A percentile compares a stretch with the other conserved stretches of the same genome.
phyloP scores from a whole-genome alignment of 2,329 filamentous ascomycete species.

The Penicillium nordicum region DNA sequence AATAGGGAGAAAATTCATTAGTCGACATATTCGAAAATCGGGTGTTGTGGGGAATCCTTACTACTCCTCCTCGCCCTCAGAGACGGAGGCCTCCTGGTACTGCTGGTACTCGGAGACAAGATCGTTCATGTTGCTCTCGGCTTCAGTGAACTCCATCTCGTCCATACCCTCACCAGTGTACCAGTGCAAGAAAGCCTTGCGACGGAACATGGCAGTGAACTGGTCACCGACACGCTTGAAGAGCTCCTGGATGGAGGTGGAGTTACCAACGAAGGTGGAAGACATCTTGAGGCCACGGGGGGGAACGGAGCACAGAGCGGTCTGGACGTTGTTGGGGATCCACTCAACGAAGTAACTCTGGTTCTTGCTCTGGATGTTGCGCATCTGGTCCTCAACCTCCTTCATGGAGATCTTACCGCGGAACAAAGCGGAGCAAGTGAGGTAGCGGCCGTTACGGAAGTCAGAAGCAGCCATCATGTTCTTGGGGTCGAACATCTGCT shows the following conservation, averaged over 20 bases:
- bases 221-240: constrained; percentile 99
- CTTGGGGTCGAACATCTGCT: constrained; percentile 99
- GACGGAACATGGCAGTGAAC: constrained; percentile 99
- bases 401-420: constrained; percentile 99
- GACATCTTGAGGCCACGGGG: constrained; percentile 99
- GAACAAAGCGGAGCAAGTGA: constrained; percentile 99
- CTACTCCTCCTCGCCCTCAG: constrained; percentile 95
- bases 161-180: constrained; percentile 99
- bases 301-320: constrained; percentile 96
- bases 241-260: constrained; percentile 98
- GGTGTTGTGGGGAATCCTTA: constrained; percentile 31
- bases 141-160: constrained; percentile 99
- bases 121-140: constrained; percentile 99
- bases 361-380: constrained; percentile 99
- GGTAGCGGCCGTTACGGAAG: constrained; percentile 99
- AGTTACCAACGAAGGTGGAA: constrained; percentile 98
- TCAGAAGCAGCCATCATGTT: constrained; percentile 99
- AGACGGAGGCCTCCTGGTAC: constrained; percentile 98
- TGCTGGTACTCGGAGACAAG: constrained; percentile 99
- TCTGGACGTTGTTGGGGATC: constrained; percentile 99
- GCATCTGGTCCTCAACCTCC: constrained; percentile 99
- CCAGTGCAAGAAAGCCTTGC: constrained; percentile 99
- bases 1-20: not conserved
- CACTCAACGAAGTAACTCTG: constrained; percentile 99
- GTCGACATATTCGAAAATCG: not conserved